Evolutionary conservation across 2,329 filamentous ascomycete species (phyloP).

Genomic region (Trichoderma arundinaceum): DNA sequence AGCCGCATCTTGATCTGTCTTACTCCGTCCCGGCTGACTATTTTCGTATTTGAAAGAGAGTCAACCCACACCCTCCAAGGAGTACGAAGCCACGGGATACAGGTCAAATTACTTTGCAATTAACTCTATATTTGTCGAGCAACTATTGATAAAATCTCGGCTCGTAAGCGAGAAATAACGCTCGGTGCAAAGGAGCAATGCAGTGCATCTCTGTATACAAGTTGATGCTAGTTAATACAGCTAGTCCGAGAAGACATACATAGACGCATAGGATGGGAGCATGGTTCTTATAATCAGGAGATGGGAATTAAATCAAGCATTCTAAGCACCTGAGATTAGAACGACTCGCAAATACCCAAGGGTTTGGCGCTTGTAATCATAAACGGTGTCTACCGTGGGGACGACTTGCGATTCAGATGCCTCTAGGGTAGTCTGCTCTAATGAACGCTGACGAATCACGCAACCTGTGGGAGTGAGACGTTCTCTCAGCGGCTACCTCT

Average conservation of each 20-base stretch:
- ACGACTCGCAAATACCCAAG: no score
- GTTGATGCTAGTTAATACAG: not conserved
- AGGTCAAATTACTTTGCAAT: not conserved
- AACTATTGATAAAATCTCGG: not conserved
- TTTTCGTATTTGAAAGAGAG: not conserved
- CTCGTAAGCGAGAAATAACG: not conserved
- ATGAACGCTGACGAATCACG: no score
- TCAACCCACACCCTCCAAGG: not conserved
- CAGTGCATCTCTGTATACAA: not conserved
- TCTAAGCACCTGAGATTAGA: no score
- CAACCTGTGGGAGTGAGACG: no score
- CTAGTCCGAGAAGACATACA: not conserved
- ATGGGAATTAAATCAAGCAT: no score
- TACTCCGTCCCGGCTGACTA: not conserved
- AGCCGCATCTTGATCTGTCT: not conserved
- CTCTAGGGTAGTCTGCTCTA: no score
- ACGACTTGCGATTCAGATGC: no score
- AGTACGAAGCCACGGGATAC: not conserved
- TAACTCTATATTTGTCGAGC: not conserved
- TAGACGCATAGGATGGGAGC: not conserved
- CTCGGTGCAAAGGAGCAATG: not conserved
- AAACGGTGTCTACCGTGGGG: no score
- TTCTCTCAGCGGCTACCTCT: no score
- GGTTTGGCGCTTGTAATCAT: no score
- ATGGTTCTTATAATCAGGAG: no score